Conservation (phyloP, 2,329 filamentous ascomycete genomes). For the Didymella exigua region DNA sequence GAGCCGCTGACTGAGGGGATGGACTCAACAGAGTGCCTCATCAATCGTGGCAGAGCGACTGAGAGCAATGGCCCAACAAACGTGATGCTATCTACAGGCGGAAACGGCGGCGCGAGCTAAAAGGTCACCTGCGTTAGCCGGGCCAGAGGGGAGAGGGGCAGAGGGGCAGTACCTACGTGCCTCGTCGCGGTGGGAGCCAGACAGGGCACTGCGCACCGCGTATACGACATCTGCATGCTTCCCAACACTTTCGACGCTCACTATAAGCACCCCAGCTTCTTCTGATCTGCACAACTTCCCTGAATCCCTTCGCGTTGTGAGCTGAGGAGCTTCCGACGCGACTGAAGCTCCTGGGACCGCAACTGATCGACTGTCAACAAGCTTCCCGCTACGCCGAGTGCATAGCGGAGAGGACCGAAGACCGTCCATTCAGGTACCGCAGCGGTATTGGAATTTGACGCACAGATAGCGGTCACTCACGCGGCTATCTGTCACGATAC, state of each 20-base stretch:
- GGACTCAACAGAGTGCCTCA: constrained; percentile 5
- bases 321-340: constrained; percentile 25
- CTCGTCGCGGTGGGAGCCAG: constrained; percentile 12
- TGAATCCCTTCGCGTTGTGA: constrained; percentile 20
- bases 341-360: constrained; percentile 26
- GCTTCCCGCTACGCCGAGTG: constrained; percentile 19
- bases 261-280: constrained; percentile 10
- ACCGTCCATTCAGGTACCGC: constrained; percentile 9
- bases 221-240: constrained; percentile 16
- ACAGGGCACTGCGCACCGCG: constrained; percentile 10
- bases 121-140: constrained; percentile 26
- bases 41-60: neutral
- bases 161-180: constrained; percentile 21
- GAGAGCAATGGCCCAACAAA: constrained; percentile 3
- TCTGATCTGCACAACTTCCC: neutral
- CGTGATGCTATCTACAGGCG: constrained; percentile 2
- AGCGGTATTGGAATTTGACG: constrained; percentile 13
- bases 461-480: constrained; percentile 7
- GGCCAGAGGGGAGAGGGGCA: constrained; percentile 3
- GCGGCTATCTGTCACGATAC: constrained; percentile 25
- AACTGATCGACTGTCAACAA: constrained; percentile 19
- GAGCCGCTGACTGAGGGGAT: neutral
- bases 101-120: constrained; percentile 3
- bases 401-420: constrained; percentile 6
- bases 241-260: constrained; percentile 23